Percentiles rank a stretch among this genome's conserved stretches.
Evolutionary conservation across 1,284 basidiomycete species (phyloP).

Genomic region (Pseudozyma sp.): DNA sequence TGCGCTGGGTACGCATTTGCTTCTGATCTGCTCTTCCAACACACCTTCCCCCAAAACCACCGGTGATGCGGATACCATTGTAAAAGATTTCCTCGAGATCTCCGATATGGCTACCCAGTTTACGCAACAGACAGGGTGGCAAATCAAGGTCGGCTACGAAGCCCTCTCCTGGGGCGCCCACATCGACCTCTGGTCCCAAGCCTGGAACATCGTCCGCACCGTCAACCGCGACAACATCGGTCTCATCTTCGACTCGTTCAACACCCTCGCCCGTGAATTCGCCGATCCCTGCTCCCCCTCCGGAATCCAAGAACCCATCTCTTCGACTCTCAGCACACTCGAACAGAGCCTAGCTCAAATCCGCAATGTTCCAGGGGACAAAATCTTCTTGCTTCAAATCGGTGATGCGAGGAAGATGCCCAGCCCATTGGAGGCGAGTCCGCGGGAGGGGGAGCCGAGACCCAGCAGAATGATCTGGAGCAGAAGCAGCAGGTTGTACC

Average conservation of each 20-base stretch:
- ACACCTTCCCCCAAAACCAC: conserved; percentile 12
- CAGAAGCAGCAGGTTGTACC: conserved; percentile 65
- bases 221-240: conserved; percentile 65
- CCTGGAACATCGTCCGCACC: conserved; percentile 60
- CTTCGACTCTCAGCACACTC: too few species aligned
- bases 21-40: conserved; percentile 39
- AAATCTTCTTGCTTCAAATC: conserved; percentile 43
- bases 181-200: conserved; percentile 62
- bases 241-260: conserved; percentile 69
- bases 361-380: conserved; percentile 6
- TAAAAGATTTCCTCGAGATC: conserved; percentile 19
- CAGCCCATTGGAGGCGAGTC: conserved; percentile 34
- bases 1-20: conserved; percentile 24
- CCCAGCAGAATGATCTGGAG: conserved; percentile 68
- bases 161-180: conserved; percentile 54
- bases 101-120: conserved; percentile 12
- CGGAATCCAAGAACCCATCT: conserved; percentile 24
- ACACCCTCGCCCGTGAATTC: conserved; percentile 67
- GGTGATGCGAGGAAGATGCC: conserved; percentile 28
- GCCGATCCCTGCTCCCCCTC: conserved; percentile 51
- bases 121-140: neutral
- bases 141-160: conserved; percentile 28
- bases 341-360: neutral
- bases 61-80: conserved; percentile 7
- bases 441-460: conserved; percentile 54